Evolutionary conservation across 1,284 basidiomycete genomes (phyloP).

Genomic region (Polyporus tsugae): DNA sequence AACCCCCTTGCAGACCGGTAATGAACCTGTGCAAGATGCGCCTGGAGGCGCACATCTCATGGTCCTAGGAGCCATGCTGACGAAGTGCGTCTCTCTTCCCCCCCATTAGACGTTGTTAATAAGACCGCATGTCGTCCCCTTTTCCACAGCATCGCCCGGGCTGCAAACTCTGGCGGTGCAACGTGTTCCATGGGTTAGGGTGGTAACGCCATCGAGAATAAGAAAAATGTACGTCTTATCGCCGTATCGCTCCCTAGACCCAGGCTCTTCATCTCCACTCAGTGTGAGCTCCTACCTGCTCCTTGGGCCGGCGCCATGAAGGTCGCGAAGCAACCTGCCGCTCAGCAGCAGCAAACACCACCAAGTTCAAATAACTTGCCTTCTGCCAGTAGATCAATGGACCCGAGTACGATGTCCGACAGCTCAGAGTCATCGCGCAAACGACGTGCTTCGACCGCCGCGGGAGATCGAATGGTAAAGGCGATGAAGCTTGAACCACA

Average conservation of each 20-base stretch:
- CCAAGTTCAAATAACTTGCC: conserved; percentile 36
- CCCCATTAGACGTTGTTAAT: conserved; percentile 31
- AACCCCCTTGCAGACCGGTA: conserved; percentile 31
- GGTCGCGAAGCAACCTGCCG: conserved; percentile 26
- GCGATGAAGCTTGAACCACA: conserved; percentile 74
- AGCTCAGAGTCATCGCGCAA: conserved; percentile 56
- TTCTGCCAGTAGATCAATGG: conserved; percentile 35
- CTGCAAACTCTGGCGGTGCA: conserved; percentile 55
- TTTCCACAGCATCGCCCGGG: conserved; percentile 53
- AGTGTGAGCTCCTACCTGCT: conserved; percentile 18
- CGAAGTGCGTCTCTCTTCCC: conserved; percentile 43
- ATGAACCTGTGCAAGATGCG: conserved; percentile 42
- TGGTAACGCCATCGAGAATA: conserved; percentile 52
- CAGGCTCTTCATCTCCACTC: conserved; percentile 35
- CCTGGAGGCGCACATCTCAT: conserved; percentile 47
- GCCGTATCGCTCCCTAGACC: conserved; percentile 32
- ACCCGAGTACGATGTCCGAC: conserved; percentile 36
- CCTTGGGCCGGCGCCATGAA: conserved; percentile 29
- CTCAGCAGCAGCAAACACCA: conserved; percentile 22
- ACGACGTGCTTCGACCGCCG: conserved; percentile 71
- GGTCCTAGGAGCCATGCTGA: conserved; percentile 49
- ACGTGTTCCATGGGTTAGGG: conserved; percentile 57
- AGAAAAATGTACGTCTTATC: conserved; percentile 55
- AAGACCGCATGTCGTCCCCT: conserved; percentile 19
- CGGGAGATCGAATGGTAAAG: conserved; percentile 67